phyloP scores from a whole-genome alignment of 2,329 filamentous ascomycete species.

The Phialophora expanda region DNA sequence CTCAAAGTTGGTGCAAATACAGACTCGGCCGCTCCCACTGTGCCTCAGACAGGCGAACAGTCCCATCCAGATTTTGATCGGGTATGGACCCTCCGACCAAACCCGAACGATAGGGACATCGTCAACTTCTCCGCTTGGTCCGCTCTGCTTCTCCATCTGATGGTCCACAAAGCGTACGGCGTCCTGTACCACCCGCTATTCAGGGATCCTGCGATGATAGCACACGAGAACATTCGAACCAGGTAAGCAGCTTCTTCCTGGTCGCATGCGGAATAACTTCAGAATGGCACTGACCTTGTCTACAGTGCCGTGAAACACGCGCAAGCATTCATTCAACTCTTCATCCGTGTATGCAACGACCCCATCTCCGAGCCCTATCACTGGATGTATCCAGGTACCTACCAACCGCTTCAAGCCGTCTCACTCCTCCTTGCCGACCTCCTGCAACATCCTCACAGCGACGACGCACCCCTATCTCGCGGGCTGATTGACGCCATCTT shows the following conservation, averaged over 20 bases:
- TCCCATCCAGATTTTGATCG: constrained; percentile 19
- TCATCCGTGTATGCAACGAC: constrained; percentile 38
- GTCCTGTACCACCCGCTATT: constrained; percentile 38
- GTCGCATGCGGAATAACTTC: not conserved
- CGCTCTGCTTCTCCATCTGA: constrained; percentile 34
- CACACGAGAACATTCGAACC: constrained; percentile 23
- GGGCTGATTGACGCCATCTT: constrained; percentile 37
- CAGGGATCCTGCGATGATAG: constrained; percentile 20
- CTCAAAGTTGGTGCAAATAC: constrained; percentile 3
- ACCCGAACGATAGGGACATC: constrained; percentile 28
- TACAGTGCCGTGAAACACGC: constrained; percentile 38
- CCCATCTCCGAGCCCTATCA: constrained; percentile 35
- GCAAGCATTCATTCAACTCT: constrained; percentile 39
- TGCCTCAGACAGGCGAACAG: not conserved
- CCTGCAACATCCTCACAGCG: constrained; percentile 35
- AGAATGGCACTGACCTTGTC: not conserved
- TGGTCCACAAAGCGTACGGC: constrained; percentile 39
- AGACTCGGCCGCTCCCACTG: constrained; percentile 4
- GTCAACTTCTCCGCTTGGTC: constrained; percentile 32
- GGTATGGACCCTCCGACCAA: constrained; percentile 29
- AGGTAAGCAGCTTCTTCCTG: constrained; percentile 19
- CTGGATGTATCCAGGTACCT: constrained; percentile 40
- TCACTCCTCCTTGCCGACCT: constrained; percentile 38
- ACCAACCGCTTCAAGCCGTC: constrained; percentile 38
- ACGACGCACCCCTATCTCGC: constrained; percentile 34